These are phyloP conservation scores for Coffea canephora DNA, from an alignment of 257 asterid species.

Conservation along the genomic window DNA sequence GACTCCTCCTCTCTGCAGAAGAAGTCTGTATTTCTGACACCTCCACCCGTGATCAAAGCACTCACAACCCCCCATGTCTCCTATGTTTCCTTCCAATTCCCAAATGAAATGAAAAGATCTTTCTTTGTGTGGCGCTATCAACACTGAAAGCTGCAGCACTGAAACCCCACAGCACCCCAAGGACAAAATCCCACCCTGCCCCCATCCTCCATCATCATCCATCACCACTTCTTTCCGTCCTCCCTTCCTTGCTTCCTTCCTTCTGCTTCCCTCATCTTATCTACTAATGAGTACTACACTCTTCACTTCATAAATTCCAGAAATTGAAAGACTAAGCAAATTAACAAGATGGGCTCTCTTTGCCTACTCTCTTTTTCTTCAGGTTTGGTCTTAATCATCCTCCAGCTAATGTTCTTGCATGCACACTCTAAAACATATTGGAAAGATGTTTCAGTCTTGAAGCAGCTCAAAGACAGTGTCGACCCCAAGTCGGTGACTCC, in stretches of 20 bases:
- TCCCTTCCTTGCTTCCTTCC: no score
- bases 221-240: not conserved
- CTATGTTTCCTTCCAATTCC: no score
- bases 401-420: constrained; percentile 24
- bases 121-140: not conserved
- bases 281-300: not conserved
- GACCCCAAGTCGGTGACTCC: constrained; percentile 40
- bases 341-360: constrained; percentile 7
- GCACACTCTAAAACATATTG: constrained; percentile 48
- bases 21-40: not conserved
- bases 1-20: not conserved
- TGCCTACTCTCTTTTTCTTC: not conserved
- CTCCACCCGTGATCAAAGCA: no score
- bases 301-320: not conserved
- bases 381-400: constrained; percentile 13
- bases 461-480: constrained; percentile 56
- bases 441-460: constrained; percentile 55
- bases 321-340: no score
- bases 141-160: not conserved
- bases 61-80: no score
- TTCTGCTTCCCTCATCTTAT: not conserved
- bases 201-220: not conserved
- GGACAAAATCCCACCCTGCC: not conserved
- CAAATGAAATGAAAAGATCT: not conserved
- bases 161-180: not conserved